Conservation (phyloP, 345 rosid genomes). For the Eucalyptus tenuipes region DNA sequence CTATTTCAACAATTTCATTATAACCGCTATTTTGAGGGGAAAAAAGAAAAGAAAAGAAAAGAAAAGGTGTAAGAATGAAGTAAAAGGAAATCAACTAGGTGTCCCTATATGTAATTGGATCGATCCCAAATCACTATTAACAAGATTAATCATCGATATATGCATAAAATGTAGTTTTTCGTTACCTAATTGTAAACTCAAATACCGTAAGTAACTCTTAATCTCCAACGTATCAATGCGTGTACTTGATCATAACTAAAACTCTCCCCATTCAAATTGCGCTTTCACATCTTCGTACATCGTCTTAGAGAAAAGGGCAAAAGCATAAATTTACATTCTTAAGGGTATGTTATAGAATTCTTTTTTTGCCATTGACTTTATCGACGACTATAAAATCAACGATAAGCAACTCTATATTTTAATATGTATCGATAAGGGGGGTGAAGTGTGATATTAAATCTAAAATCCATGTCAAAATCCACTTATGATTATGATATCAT, state of each 20-base stretch:
- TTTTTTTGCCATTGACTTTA: not conserved
- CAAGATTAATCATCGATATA: not conserved
- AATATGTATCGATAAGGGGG: not conserved
- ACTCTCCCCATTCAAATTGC: not conserved
- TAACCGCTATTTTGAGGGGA: not conserved
- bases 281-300: not conserved
- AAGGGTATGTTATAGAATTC: not conserved
- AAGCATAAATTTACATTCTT: not conserved
- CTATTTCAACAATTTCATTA: not conserved
- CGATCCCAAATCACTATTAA: rapidly evolving
- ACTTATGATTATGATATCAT: not conserved
- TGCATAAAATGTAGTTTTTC: not conserved
- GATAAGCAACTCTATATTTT: not conserved
- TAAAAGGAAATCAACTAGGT: not conserved
- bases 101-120: not conserved
- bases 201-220: not conserved
- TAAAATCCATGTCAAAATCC: not conserved
- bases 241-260: not conserved
- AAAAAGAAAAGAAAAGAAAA: not conserved
- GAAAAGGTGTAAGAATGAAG: not conserved
- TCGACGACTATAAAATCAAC: not conserved
- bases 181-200: not conserved
- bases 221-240: not conserved
- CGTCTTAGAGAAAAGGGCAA: not conserved
- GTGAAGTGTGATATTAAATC: not conserved